These are phyloP conservation scores for Botryotinia calthae DNA, from an alignment of 2,329 filamentous ascomycete genomes.

Conservation along the genomic window DNA sequence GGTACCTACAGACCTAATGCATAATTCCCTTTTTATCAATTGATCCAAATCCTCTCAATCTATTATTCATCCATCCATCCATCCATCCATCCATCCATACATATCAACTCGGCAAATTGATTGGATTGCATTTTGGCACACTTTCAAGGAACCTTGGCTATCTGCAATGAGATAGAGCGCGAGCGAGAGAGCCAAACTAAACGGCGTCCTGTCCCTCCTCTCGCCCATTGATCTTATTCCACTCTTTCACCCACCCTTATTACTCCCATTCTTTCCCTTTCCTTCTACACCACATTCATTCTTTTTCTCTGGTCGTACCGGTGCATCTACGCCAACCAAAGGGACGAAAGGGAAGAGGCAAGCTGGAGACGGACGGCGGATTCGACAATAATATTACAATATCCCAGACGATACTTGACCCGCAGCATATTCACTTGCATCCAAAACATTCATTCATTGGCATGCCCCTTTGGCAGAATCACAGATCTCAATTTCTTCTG, in stretches of 20 bases:
- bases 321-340: not conserved
- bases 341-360: conserved; percentile 1
- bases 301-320: not conserved
- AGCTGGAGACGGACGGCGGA: not conserved
- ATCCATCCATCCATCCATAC: not conserved
- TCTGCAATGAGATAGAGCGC: not conserved
- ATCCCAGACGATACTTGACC: not conserved
- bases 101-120: not conserved
- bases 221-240: not conserved
- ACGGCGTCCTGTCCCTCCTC: not conserved
- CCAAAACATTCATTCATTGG: not conserved
- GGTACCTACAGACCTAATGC: not conserved
- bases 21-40: conserved; percentile 14
- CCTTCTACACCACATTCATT: conserved; percentile 9
- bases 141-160: not conserved
- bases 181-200: not conserved
- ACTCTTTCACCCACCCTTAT: not conserved
- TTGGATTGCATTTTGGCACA: conserved; percentile 5
- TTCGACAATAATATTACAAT: not conserved
- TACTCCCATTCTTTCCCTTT: not conserved
- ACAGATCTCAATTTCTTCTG: too few species aligned
- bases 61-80: not conserved
- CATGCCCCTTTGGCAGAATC: not conserved
- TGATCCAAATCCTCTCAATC: not conserved
- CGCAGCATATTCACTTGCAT: not conserved